These are phyloP conservation scores for Cercophora scortea DNA, from an alignment of 495 filamentous ascomycete species.

Conservation along the genomic window DNA sequence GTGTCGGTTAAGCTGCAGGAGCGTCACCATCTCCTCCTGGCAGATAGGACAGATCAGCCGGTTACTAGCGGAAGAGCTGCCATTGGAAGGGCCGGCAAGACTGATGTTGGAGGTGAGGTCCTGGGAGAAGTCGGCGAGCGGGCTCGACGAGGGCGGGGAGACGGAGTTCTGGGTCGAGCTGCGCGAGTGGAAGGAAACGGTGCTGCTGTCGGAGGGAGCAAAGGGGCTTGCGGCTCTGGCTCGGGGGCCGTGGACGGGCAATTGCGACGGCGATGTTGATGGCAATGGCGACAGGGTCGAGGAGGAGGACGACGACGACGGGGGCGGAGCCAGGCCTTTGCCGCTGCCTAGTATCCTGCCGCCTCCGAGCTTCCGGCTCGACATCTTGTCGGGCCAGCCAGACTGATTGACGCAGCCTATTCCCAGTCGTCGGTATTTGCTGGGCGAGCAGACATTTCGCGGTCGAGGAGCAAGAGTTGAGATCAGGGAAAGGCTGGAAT, in stretches of 20 bases:
- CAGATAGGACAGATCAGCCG: conserved; percentile 89
- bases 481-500: too few relatives aligned
- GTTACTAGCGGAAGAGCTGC: conserved; percentile 25
- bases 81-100: conserved; percentile 35
- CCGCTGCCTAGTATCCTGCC: conserved; percentile 82
- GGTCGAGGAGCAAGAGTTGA: too few relatives aligned
- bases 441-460: too few relatives aligned
- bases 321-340: conserved; percentile 62
- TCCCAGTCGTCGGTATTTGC: too few relatives aligned
- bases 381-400: conserved; percentile 43
- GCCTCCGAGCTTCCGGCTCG: conserved; percentile 76
- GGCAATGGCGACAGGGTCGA: too few relatives aligned
- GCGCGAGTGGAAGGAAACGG: conserved; percentile 37
- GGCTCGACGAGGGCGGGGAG: conserved; percentile 31
- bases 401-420: too few relatives aligned
- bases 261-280: too few relatives aligned
- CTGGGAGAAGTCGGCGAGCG: conserved; percentile 32
- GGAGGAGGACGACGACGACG: conserved; percentile 11
- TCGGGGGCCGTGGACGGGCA: background rate
- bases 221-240: conserved; percentile 33
- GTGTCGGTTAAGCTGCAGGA: conserved; percentile 90
- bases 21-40: conserved; percentile 91
- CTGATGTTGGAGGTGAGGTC: conserved; percentile 42
- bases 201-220: conserved; percentile 46
- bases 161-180: conserved; percentile 21